Conservation (phyloP, 345 rosid species). For the Draba incana region DNA sequence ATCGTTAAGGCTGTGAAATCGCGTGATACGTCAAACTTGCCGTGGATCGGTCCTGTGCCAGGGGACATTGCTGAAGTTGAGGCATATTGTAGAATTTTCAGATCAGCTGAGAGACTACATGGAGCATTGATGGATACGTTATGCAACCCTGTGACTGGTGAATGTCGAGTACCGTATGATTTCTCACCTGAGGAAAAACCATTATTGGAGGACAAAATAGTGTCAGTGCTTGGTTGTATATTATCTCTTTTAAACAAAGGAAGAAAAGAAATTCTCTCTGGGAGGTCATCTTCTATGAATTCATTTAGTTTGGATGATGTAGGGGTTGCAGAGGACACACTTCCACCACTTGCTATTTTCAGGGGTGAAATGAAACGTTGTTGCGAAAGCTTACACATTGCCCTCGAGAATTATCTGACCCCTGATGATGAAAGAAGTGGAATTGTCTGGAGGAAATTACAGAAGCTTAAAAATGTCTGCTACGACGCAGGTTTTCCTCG, state of each 20-base stretch:
- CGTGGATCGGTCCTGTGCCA: conserved; percentile 93
- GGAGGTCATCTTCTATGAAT: conserved; percentile 65
- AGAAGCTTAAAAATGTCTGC: conserved; percentile 90
- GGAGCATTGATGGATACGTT: conserved; percentile 86
- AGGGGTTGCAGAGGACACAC: conserved; percentile 61
- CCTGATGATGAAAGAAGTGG: conserved; percentile 68
- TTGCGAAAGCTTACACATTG: conserved; percentile 90
- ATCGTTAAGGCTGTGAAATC: conserved; percentile 51
- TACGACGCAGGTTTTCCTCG: conserved; percentile 88
- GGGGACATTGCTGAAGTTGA: conserved; percentile 98
- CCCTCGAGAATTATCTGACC: conserved; percentile 83
- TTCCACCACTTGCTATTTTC: conserved; percentile 92
- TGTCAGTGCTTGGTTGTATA: conserved; percentile 91
- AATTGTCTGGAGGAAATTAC: conserved; percentile 86
- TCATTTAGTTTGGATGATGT: conserved; percentile 54
- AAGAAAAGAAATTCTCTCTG: conserved; percentile 89
- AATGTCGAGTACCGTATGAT: conserved; percentile 77
- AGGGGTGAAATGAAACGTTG: conserved; percentile 96
- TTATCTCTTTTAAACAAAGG: conserved; percentile 84
- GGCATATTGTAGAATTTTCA: conserved; percentile 92
- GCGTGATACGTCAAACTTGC: conserved; percentile 66
- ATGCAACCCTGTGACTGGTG: conserved; percentile 96
- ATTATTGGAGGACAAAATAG: conserved; percentile 84
- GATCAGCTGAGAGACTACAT: conserved; percentile 83
- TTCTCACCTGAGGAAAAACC: conserved; percentile 82